These are phyloP conservation scores for Colletotrichum sp. DNA, from an alignment of 2,329 filamentous ascomycete species.

Conservation along the genomic window DNA sequence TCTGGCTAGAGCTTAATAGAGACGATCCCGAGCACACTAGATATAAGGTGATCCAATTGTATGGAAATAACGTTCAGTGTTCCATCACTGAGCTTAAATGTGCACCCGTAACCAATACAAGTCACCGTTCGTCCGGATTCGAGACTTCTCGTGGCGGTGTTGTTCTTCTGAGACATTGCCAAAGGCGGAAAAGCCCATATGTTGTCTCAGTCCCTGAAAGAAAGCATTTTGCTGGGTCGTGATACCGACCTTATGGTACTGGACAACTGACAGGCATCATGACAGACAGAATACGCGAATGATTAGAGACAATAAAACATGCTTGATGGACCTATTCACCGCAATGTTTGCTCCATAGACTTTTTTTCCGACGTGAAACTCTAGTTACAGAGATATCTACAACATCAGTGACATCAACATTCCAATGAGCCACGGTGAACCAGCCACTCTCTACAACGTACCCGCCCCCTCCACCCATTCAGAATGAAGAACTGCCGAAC, in stretches of 20 bases:
- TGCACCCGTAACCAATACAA: background rate
- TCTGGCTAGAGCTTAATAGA: fast-evolving
- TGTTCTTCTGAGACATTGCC: background rate
- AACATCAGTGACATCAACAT: background rate
- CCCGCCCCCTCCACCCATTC: background rate
- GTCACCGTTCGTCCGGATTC: background rate
- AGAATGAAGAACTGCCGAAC: background rate
- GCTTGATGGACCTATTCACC: fast-evolving
- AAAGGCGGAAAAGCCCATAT: background rate
- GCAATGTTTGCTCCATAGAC: background rate
- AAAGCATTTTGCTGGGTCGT: background rate
- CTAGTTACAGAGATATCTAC: background rate
- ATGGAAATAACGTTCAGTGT: background rate
- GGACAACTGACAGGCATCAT: background rate
- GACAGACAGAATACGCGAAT: background rate
- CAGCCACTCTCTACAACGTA: background rate
- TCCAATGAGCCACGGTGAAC: background rate
- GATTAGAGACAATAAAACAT: background rate
- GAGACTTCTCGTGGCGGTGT: background rate
- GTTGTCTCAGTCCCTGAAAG: background rate
- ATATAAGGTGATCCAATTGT: fast-evolving
- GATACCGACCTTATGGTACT: background rate
- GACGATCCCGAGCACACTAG: background rate
- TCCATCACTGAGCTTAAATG: background rate
- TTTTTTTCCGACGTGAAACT: fast-evolving